Evolutionary conservation across 2,329 filamentous ascomycete genomes (phyloP).

Genomic region (Chaetomiaceae sp.): DNA sequence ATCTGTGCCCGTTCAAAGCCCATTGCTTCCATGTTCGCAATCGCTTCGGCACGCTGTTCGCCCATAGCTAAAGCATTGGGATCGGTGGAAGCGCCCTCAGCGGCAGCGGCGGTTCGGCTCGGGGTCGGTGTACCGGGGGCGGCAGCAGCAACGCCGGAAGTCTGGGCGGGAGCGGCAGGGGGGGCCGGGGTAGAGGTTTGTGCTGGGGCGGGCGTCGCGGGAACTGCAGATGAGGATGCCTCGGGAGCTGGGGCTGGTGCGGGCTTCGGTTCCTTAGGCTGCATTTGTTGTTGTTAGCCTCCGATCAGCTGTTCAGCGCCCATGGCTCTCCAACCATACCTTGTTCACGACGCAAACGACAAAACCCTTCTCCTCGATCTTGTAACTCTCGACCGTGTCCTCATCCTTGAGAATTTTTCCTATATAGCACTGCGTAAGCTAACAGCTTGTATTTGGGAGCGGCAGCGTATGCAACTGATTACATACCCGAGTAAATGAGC

Average conservation of each 20-base stretch:
- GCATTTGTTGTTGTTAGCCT: constrained; percentile 13
- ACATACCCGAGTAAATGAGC: constrained; percentile 93
- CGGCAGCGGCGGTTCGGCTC: constrained; percentile 36
- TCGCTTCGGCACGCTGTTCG: constrained; percentile 71
- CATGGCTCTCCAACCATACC: constrained; percentile 45
- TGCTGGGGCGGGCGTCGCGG: constrained; percentile 57
- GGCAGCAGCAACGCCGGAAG: constrained; percentile 32
- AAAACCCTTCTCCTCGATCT: constrained; percentile 99
- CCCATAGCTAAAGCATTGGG: constrained; percentile 86
- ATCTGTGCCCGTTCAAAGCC: constrained; percentile 87
- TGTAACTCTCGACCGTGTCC: constrained; percentile 93
- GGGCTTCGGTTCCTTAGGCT: constrained; percentile 29
- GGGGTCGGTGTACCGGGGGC: constrained; percentile 47
- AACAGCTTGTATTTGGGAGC: background rate
- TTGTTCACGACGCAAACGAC: constrained; percentile 98
- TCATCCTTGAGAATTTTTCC: constrained; percentile 99
- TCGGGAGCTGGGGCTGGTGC: constrained; percentile 48
- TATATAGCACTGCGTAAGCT: constrained; percentile 47
- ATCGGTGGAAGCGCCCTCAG: constrained; percentile 47
- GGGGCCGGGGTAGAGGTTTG: constrained; percentile 48
- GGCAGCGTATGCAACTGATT: background rate
- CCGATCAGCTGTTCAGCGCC: constrained; percentile 26
- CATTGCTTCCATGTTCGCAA: constrained; percentile 95
- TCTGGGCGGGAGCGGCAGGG: constrained; percentile 45
- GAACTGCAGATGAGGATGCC: constrained; percentile 55